Conservation (phyloP, 768 basidiomycete genomes). For the Mycena belliarum region DNA sequence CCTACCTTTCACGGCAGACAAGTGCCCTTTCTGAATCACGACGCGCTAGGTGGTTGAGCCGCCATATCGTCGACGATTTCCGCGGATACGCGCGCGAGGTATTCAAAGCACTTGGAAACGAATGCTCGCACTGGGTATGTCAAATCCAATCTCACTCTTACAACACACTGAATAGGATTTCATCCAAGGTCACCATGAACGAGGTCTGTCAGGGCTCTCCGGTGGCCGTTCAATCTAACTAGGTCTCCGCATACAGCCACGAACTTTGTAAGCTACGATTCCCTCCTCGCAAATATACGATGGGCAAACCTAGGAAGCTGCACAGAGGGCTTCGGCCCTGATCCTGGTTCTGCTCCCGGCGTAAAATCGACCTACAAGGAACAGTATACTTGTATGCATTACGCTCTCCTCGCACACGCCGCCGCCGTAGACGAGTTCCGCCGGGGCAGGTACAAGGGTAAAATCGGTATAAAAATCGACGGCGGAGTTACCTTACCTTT, state of each 20-base stretch:
- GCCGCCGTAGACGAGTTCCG: constrained; percentile 23
- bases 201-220: constrained; percentile 5
- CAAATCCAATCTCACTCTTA: too few relatives aligned
- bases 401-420: constrained; percentile 19
- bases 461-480: constrained; percentile 22
- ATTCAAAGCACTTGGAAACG: constrained; percentile 17
- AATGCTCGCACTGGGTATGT: constrained; percentile 17
- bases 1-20: too few relatives aligned
- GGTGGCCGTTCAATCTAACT: background rate
- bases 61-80: constrained; percentile 48
- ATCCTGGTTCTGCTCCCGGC: constrained; percentile 16
- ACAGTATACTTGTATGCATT: constrained; percentile 21
- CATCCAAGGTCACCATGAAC: constrained; percentile 20
- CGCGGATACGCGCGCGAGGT: constrained; percentile 39
- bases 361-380: constrained; percentile 10
- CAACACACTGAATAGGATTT: background rate
- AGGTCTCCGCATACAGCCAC: constrained; percentile 4
- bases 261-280: constrained; percentile 16
- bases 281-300: background rate
- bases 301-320: constrained; percentile 5
- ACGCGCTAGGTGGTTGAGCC: constrained; percentile 44
- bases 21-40: background rate
- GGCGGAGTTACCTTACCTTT: constrained; percentile 19
- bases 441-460: constrained; percentile 19
- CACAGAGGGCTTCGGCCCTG: constrained; percentile 20